Evolutionary conservation across 2,329 filamentous ascomycete genomes (phyloP), one percentile per base, ranked within the genome.

Genomic region (Trichoderma polysporum): DNA sequence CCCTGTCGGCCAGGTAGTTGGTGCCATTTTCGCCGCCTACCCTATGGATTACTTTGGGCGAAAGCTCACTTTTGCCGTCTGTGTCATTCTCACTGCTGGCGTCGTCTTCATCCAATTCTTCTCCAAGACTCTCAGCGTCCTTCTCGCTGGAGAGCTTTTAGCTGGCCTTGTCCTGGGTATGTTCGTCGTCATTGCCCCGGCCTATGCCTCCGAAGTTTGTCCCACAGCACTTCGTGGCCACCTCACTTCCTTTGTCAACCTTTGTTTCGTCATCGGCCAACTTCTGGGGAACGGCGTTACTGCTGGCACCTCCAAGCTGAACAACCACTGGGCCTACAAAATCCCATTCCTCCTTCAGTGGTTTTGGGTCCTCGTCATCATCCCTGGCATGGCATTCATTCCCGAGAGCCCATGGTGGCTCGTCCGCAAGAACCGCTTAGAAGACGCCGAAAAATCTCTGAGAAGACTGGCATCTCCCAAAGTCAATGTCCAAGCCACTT

Each of bases 281-380:
- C 74, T 83, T 1, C 49, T 73, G 2, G 71, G 67, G n/a, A 70
- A 73, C 41, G 71, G 70, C 15, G 71, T 72, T 17, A 69, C 67
- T 2, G 66, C 64, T 0, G 70, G 70, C 12, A 69, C 66, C 2
- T 68, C 66, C 6, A 66, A 68, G 39, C 27, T 67, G 9, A 35
- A 63, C 13, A 68, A 89, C 71, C 80, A 90, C 74, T 88, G 85
- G 85, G 83, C 85, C 1, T 89, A 87, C 75, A 87, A 69, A 37
- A 58, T 89, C 66, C 78, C 78, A 70, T 64, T 64, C 15, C 37
- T 56, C 7, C 37, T 64, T 3, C 50, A 64, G 5, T 64, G 61
- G 61, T 54, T 64, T 3, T 64, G 61, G 61, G n/a, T 45, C 17
- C 13, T 54, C 12, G 37, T 56, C 29, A 54, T 64, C 22, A 35